Evolutionary conservation across 2,329 filamentous ascomycete species (phyloP), one percentile per base, ranked within the genome.

Genomic region (Talaromyces sp.): DNA sequence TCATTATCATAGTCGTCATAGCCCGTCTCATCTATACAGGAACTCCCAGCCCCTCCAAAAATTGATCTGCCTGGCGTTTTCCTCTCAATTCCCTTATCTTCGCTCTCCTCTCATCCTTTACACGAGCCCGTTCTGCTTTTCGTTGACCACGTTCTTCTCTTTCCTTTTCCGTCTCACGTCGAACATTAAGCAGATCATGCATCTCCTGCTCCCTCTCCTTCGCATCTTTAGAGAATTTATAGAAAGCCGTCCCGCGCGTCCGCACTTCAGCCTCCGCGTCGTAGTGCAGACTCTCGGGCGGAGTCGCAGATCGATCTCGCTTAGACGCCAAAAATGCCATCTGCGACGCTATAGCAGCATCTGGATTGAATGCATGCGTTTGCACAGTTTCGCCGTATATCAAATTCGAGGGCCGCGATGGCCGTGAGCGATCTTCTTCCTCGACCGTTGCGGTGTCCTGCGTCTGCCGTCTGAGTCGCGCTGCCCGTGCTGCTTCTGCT

Each of bases 311-410:
- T 64, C 89, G 85, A 79, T 97, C 93, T 56, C 93, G 85, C 78
- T 90, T 91, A 67, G 85, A 82, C 2, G 93, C 93, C 35, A 97
- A 80, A 64, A 88, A 85, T 62, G 89, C 89, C 92, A 97, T 97
- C 71, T 88, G 84, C 63, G 85, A 84, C 5, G 84, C 79, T 7
- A 85, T 80, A 0, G 78, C 82, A 63, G 88, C 87, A 43, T 91
- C 89, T 0, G 91, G 90, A 68, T 89, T 88, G 79, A 98, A 97
- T 0, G 95, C 95, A 68, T 88, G 83, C 0, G 87, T 83, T 78
- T 99, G 95, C 61, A 99, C 87, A 3, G 90, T 86, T 77, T 96
- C 92, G 62, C 95, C 95, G 72, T 90, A 89, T 65, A 99, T 96
- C 45, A 98, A 78, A 19, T 88, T 86, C 6, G 80, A 77, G 0